phyloP scores from a whole-genome alignment of 345 rosid species.

The Draba incana region DNA sequence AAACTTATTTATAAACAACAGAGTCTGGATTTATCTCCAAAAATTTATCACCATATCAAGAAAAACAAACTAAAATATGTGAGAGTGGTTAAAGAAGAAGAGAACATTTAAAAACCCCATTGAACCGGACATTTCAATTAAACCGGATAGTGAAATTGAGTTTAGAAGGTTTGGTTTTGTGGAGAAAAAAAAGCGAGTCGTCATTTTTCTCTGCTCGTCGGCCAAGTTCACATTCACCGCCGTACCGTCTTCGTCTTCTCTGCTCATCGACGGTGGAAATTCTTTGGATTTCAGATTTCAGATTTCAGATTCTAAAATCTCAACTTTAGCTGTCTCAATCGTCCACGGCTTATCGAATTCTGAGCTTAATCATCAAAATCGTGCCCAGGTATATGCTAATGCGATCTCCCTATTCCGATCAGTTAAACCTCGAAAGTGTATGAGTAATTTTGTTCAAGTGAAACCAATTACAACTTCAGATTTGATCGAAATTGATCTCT shows the following conservation, averaged over 20 bases:
- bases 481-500: conserved; percentile 1
- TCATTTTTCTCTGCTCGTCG: conserved; percentile 14
- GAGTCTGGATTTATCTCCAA: background rate
- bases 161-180: background rate
- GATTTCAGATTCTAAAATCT: no score
- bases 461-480: background rate
- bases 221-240: background rate
- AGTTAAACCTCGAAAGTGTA: background rate
- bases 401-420: conserved; percentile 20
- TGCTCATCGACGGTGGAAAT: background rate
- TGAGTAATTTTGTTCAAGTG: background rate
- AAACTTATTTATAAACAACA: background rate
- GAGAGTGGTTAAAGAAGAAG: no score
- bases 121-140: background rate
- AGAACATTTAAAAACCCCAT: no score
- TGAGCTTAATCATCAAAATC: conserved; percentile 17
- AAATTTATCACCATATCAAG: background rate
- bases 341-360: background rate
- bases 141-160: conserved; percentile 4
- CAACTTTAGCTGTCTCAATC: background rate
- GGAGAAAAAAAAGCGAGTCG: background rate
- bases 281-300: no score
- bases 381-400: conserved; percentile 21
- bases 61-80: no score
- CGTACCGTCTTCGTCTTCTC: background rate